Evolutionary conservation across 345 rosid genomes (phyloP), one percentile per base, ranked within the genome.

Genomic region (Bruguiera parviflora): DNA sequence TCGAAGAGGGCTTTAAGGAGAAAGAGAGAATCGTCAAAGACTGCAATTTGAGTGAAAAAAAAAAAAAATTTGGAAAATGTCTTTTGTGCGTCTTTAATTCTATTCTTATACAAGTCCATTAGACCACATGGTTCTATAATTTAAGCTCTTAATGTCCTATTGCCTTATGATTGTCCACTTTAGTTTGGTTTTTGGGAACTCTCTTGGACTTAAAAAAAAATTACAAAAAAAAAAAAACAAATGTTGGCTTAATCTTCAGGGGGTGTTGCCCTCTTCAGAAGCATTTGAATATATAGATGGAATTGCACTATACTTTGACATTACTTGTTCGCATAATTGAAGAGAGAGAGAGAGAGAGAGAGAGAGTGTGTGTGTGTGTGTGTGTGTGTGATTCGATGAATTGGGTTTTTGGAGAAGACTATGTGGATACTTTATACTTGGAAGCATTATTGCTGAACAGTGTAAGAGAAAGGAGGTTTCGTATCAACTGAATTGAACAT

Each of bases 11-110:
- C 72, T 78, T 75, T 19, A 58, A 22, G 84, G 82, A 61, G 80
- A 0, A 71, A 73, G 75, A 66, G 63, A 75, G 86, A 79, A 80
- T 78, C 87, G 86, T 86, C 86, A 84, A 83, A 81, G 87, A 73
- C 79, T 74, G 82, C 87, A 72, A 73, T 83, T 84, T 77, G 77
- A 79, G 83, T 67, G 63, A 81, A 75, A 67, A 64, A 53, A 71
- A 70, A 67, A 83, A 75, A 67, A 61, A 57, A 71, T 64, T 74
- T 70, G 72, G 75, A 68, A 76, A 73, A 32, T 71, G 74, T 71
- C 65, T 66, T 66, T 64, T 74, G n/a, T 75, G 37, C 73, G 31
- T 21, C 47, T 31, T 27, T 66, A 31, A 21, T 18, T 18, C 15
- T 55, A 24, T 46, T 43, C 22, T 63, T 2, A 15, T 43, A 3